Evolutionary conservation across 257 asterid genomes (phyloP).

Genomic region (Solanum dulcamara): DNA sequence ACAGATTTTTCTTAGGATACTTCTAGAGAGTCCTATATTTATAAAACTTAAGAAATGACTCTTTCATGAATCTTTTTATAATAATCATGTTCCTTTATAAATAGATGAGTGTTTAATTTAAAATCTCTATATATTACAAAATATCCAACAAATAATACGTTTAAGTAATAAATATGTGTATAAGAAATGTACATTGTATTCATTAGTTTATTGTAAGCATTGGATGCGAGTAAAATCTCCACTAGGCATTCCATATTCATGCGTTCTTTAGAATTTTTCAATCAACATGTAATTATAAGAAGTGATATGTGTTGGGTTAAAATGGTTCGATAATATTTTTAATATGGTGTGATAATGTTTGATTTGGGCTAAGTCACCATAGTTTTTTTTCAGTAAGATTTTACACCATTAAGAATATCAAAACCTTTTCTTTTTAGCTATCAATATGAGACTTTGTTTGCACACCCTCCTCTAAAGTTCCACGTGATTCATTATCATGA

Average conservation of each 20-base stretch:
- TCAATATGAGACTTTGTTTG: neutral
- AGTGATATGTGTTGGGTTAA: neutral
- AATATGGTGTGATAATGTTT: neutral
- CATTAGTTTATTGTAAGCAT: neutral
- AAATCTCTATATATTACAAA: too few species aligned
- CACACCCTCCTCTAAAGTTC: neutral
- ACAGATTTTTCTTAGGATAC: too few species aligned
- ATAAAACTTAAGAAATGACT: too few species aligned
- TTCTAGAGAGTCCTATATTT: too few species aligned
- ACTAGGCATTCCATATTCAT: neutral
- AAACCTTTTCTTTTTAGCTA: neutral
- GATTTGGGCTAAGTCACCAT: rapidly evolving
- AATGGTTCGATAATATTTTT: neutral
- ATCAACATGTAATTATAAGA: neutral
- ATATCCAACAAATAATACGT: too few species aligned
- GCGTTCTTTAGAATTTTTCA: neutral
- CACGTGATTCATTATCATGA: neutral
- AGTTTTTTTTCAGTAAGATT: neutral
- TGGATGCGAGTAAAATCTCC: neutral
- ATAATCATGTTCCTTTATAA: too few species aligned
- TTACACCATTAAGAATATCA: neutral
- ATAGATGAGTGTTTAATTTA: too few species aligned
- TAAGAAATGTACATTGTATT: neutral
- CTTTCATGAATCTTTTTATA: too few species aligned
- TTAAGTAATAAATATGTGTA: neutral